Evolutionary conservation across 805 yeast genomes (phyloP).

Genomic region (Ogataea nakhonphanomensis): DNA sequence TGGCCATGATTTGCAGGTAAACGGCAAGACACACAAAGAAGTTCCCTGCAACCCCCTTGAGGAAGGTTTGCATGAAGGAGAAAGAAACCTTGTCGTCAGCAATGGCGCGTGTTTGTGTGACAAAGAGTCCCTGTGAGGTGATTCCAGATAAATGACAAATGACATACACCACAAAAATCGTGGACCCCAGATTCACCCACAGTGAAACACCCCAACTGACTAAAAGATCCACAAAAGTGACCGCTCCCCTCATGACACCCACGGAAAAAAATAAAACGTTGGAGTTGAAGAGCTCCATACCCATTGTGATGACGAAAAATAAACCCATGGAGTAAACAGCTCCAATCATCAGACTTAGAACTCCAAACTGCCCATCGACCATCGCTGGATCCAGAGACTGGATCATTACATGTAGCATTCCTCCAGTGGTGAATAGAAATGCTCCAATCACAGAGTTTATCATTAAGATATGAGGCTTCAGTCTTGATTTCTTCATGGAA

Average conservation of each 20-base stretch:
- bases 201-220: slow-evolving; percentile 68
- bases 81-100: slow-evolving; percentile 41
- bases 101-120: slow-evolving; percentile 46
- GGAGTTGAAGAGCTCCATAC: slow-evolving; percentile 73
- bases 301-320: slow-evolving; percentile 70
- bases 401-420: slow-evolving; percentile 60
- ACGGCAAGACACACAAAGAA: slow-evolving; percentile 74
- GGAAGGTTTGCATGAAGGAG: slow-evolving; percentile 58
- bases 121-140: slow-evolving; percentile 39
- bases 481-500: slow-evolving; percentile 75
- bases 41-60: slow-evolving; percentile 75
- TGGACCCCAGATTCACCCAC: slow-evolving; percentile 62
- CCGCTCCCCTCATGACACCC: slow-evolving; percentile 68
- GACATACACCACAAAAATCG: slow-evolving; percentile 62
- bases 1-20: slow-evolving; percentile 72
- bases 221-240: slow-evolving; percentile 55
- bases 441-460: slow-evolving; percentile 71
- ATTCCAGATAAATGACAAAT: slow-evolving; percentile 56
- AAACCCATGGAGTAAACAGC: slow-evolving; percentile 65
- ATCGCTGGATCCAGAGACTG: slow-evolving; percentile 50
- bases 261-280: slow-evolving; percentile 70
- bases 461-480: slow-evolving; percentile 54
- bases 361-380: slow-evolving; percentile 40
- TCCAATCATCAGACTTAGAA: slow-evolving; percentile 56
- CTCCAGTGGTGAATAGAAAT: slow-evolving; percentile 63